Evolutionary conservation across 2,329 filamentous ascomycete genomes (phyloP), one percentile per base, ranked within the genome.

Genomic region (Orbilia ellipsospora): DNA sequence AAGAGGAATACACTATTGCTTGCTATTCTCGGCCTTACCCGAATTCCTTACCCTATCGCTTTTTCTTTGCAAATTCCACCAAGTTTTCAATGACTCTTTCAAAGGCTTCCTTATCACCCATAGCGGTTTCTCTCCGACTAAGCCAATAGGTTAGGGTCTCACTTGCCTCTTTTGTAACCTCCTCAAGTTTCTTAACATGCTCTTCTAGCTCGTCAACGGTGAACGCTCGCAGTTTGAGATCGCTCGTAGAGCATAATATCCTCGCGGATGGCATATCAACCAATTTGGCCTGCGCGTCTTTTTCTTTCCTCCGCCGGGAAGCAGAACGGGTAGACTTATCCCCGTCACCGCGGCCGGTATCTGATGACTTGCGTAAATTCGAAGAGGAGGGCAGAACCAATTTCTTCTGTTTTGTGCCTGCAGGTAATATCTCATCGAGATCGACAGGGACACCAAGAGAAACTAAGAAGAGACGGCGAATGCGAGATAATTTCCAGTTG

Each of bases 401-500:
- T 82, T 98, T 98, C 87, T 98, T 98, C 82, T 99, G 95, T 83
- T 98, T 98, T 12, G 92, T 96, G 54, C 78, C 79, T 0, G 94
- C 94, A 0, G 95, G 95, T 6, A 99, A 88, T 66, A 99, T 98
- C 84, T 99, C 95, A 82, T 99, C 95, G 0, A 99, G 87, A 80
- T 99, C 95, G 52, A 99, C 93, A 0, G 95, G 95, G 0, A 99
- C 95, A 16, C 95, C 95, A 0, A 99, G 88, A 0, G 94, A 97
- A 64, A 99, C 94, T 50, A 99, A 89, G 82, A 99, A 99, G 26
- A 99, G 88, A 28, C 95, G 92, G 63, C 95, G 90, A 79, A 97
- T 99, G 61, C 94, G 92, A 62, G 93, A 97, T 78, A 95, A 92
- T 73, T 97, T 96, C 95, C 95, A 99, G 82, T 99, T 95, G 0